phyloP scores from a whole-genome alignment of 108 stramenopile genomes.

The Cyclotella baltica region DNA sequence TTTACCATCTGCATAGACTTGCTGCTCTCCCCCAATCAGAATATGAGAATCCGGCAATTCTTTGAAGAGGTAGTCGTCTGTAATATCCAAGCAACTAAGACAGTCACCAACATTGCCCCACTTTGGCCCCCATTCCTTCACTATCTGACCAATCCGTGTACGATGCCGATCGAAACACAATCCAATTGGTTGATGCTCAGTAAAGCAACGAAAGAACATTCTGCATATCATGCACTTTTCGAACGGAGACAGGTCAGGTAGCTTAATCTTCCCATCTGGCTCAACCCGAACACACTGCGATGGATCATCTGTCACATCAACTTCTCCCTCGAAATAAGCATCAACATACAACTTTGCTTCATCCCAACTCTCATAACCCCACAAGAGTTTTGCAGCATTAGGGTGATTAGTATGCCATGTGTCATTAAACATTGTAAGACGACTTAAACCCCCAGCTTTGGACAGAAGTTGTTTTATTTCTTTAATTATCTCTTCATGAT shows the following conservation, averaged over 20 bases:
- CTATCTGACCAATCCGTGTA: neutral
- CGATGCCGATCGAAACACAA: too few relatives aligned
- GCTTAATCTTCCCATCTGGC: neutral
- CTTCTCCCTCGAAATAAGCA: constrained; percentile 7
- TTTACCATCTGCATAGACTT: constrained; percentile 6
- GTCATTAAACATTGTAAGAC: constrained; percentile 35
- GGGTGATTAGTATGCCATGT: constrained; percentile 38
- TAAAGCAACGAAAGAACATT: too few relatives aligned
- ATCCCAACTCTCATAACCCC: constrained; percentile 28
- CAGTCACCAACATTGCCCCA: constrained; percentile 7
- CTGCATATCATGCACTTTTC: too few relatives aligned
- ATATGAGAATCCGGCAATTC: neutral
- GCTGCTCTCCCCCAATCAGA: neutral
- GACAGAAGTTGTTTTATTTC: neutral
- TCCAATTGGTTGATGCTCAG: too few relatives aligned
- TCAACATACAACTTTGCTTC: constrained; percentile 28
- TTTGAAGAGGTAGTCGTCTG: neutral
- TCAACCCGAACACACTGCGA: neutral
- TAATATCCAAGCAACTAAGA: neutral
- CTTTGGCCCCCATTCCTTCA: constrained; percentile 18
- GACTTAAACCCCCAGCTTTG: constrained; percentile 20
- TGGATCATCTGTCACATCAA: constrained; percentile 2
- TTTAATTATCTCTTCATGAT: neutral
- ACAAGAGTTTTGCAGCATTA: constrained; percentile 28
- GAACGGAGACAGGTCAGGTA: neutral